A percentile compares a stretch with the other conserved stretches of the same genome.
phyloP scores from a whole-genome alignment of 2,329 filamentous ascomycete species.

The Nemania sp. region DNA sequence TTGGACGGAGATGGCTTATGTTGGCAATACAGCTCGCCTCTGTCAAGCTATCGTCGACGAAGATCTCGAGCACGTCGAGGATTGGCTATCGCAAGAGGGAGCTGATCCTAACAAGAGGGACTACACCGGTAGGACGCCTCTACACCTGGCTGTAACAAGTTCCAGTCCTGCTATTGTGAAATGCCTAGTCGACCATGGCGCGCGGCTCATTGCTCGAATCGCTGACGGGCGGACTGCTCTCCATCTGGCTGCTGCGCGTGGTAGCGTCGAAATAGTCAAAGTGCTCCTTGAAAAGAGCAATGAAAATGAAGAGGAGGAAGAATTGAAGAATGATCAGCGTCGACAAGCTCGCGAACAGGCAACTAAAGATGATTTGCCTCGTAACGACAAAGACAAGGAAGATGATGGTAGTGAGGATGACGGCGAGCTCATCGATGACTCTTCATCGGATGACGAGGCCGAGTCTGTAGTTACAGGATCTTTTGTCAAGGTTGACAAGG shows the following conservation, averaged over 20 bases:
- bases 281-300: slow-evolving; percentile 74
- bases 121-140: slow-evolving; percentile 75
- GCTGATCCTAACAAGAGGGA: slow-evolving; percentile 74
- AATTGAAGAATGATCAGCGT: slow-evolving; percentile 57
- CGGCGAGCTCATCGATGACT: slow-evolving; percentile 50
- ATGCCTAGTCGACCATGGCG: slow-evolving; percentile 70
- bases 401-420: slow-evolving; percentile 28
- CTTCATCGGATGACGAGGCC: slow-evolving; percentile 56
- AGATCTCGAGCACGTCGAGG: slow-evolving; percentile 69
- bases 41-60: slow-evolving; percentile 81
- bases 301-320: slow-evolving; percentile 70
- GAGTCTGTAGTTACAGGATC: slow-evolving; percentile 67
- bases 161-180: slow-evolving; percentile 73
- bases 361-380: slow-evolving; percentile 30
- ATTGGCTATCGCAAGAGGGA: slow-evolving; percentile 69
- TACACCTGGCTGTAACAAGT: slow-evolving; percentile 73
- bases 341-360: slow-evolving; percentile 44
- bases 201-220: slow-evolving; percentile 72
- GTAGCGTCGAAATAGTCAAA: slow-evolving; percentile 69
- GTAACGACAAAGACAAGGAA: slow-evolving; percentile 41
- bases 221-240: slow-evolving; percentile 81
- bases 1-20: slow-evolving; percentile 90
- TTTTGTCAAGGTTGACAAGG: slow-evolving; percentile 67
- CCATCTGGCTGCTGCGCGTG: slow-evolving; percentile 77
- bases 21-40: slow-evolving; percentile 75